These are phyloP conservation scores for Fistulinella prunicolor DNA, from an alignment of 768 basidiomycete species.

Conservation along the genomic window DNA sequence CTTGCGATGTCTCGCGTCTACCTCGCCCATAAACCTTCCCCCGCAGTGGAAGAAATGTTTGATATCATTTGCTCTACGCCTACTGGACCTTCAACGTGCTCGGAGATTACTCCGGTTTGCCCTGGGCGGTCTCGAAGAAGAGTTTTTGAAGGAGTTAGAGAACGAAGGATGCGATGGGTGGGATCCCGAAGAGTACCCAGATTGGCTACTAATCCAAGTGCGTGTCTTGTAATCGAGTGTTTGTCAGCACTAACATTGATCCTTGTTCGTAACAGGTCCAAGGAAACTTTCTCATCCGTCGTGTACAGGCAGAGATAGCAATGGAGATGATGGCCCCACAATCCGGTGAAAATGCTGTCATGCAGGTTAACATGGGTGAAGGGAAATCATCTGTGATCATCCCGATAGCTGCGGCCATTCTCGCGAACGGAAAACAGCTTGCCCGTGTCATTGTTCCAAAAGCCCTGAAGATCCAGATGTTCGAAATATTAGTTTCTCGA, in stretches of 20 bases:
- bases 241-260: constrained; percentile 1
- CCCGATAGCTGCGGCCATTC: background rate
- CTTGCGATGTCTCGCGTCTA: constrained; percentile 20
- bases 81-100: constrained; percentile 21
- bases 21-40: constrained; percentile 6
- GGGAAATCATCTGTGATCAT: background rate
- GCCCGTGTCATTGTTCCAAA: constrained; percentile 42
- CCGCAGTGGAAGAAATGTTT: constrained; percentile 29
- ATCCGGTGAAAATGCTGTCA: background rate
- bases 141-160: constrained; percentile 26
- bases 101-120: constrained; percentile 15
- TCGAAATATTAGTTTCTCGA: background rate
- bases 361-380: constrained; percentile 50
- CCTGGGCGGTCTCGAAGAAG: constrained; percentile 20
- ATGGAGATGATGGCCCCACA: background rate
- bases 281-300: constrained; percentile 23
- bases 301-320: constrained; percentile 24
- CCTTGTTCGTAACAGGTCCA: constrained; percentile 34
- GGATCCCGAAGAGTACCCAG: constrained; percentile 21
- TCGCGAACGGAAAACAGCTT: background rate
- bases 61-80: constrained; percentile 23
- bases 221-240: background rate
- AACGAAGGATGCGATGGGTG: constrained; percentile 16
- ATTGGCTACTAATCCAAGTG: constrained; percentile 46
- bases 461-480: constrained; percentile 35